phyloP scores from a whole-genome alignment of 2,329 filamentous ascomycete genomes.

The Sporothrix euskadiensis region DNA sequence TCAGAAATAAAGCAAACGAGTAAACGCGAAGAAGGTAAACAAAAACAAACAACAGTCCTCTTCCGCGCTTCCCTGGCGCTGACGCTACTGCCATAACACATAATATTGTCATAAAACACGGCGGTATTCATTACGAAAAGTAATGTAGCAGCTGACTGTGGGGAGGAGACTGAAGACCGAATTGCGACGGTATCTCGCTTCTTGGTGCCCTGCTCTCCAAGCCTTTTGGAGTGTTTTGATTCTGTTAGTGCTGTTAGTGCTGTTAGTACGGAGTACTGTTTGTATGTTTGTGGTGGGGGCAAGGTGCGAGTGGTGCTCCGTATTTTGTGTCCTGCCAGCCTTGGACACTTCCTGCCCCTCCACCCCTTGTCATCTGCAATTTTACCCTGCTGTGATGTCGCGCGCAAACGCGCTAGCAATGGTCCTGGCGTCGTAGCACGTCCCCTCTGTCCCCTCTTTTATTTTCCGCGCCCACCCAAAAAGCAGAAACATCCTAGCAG shows the following conservation, averaged over 20 bases:
- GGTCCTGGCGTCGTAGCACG: conserved; percentile 10
- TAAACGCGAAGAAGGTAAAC: conserved; percentile 6
- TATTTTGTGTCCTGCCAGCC: conserved; percentile 6
- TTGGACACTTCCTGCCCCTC: neutral
- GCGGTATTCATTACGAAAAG: conserved; percentile 5
- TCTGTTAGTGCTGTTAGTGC: neutral
- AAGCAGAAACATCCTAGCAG: conserved; percentile 11
- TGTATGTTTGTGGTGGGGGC: neutral
- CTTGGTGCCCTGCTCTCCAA: neutral
- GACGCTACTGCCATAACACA: neutral
- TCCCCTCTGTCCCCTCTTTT: conserved; percentile 13
- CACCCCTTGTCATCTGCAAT: conserved; percentile 11
- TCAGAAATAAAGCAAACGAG: neutral
- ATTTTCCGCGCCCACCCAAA: conserved; percentile 4
- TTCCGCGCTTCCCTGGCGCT: neutral
- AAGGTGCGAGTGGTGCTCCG: neutral
- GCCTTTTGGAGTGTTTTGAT: neutral
- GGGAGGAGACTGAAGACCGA: conserved; percentile 11
- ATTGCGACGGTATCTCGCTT: conserved; percentile 1
- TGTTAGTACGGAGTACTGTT: neutral
- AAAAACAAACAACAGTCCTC: conserved; percentile 3
- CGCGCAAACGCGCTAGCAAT: conserved; percentile 18
- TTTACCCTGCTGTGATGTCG: conserved; percentile 16
- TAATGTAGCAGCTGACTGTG: neutral
- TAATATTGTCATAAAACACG: conserved; percentile 4